Evolutionary conservation across 305 asterid species (phyloP).

Genomic region (Fraxinus nigra): DNA sequence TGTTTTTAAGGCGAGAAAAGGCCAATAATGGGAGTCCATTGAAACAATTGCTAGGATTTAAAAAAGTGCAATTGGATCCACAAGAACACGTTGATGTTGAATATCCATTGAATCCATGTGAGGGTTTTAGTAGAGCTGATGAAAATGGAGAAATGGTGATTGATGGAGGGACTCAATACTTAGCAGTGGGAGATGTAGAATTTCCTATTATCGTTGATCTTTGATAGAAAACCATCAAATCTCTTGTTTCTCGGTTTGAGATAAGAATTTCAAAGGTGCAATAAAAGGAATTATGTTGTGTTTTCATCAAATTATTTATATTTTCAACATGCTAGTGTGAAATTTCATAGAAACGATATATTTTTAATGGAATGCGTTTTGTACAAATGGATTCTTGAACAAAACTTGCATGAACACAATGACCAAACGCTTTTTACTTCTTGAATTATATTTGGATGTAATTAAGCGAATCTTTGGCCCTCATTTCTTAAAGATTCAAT

Average conservation of each 20-base stretch:
- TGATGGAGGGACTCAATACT: constrained; percentile 46
- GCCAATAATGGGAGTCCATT: constrained; percentile 31
- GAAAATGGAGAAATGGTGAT: constrained; percentile 62
- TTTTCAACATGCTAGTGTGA: not conserved
- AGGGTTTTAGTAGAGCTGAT: constrained; percentile 53
- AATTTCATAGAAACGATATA: not conserved
- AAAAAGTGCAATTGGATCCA: constrained; percentile 40
- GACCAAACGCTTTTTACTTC: not conserved
- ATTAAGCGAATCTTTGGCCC: not conserved
- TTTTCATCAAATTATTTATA: not conserved
- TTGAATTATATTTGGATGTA: not conserved
- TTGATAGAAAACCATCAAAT: constrained; percentile 4
- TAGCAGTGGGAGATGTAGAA: constrained; percentile 55
- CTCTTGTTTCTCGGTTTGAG: not conserved
- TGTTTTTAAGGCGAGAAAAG: constrained; percentile 35
- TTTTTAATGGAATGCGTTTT: not conserved
- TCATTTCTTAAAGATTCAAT: not conserved
- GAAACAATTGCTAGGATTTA: constrained; percentile 66
- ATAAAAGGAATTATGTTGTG: not conserved
- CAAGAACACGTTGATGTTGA: constrained; percentile 35
- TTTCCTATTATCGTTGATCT: constrained; percentile 24
- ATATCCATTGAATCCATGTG: constrained; percentile 62
- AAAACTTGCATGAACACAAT: not conserved
- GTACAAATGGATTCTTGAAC: not conserved
- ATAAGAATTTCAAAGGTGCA: not conserved